Evolutionary conservation across 2,329 filamentous ascomycete species (phyloP), one percentile per base, ranked within the genome.

Genomic region (Diaporthe ilicicola): DNA sequence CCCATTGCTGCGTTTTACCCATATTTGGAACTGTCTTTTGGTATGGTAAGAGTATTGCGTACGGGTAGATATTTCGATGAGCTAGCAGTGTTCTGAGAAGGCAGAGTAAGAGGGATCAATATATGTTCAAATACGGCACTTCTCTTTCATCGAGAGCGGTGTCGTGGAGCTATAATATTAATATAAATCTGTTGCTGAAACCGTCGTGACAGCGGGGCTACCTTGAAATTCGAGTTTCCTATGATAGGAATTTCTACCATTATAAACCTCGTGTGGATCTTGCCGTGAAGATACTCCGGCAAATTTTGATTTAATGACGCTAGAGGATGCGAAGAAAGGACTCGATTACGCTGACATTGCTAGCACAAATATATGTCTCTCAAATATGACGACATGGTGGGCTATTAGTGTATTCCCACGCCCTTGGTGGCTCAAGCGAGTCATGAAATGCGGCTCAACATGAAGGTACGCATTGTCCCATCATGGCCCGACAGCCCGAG

Each of bases 1-100:
- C 12, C 67, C 67, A 69, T 54, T 69, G 67, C n/a, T 46, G 29
- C 4, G 67, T 69, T 65, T 69, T 59, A 6, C 24, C 44, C 65
- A 68, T 68, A 2, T 48, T 59, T 24, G 15, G 8, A 19, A 19
- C n/a, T 8, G 22, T 7, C 13, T 59, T 7, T 27, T 1, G 22
- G 13, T 48, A 24, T 12, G 4, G 15, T 53, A 4, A 27, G 27
- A 53, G 39, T n/a, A 50, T 10, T 61, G 39, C n/a, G 15, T 5
- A 19, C 12, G 5, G 54, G 19, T 15, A 27, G 1, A 9, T 39
- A 8, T 39, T 6, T 39, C 37, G 19, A 44, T n/a, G 24, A 32
- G 7, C 7, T 46, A 19, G 8, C 27, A 17, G 10, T 32, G 27
- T 34, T 34, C 32, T 4, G 4, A 34, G 32, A 34, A 34, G 4